Percentiles rank a stretch among this genome's conserved stretches.
These are phyloP conservation scores for Phyllosticta citriasiana DNA, from an alignment of 2,329 filamentous ascomycete genomes.

Conservation along the genomic window DNA sequence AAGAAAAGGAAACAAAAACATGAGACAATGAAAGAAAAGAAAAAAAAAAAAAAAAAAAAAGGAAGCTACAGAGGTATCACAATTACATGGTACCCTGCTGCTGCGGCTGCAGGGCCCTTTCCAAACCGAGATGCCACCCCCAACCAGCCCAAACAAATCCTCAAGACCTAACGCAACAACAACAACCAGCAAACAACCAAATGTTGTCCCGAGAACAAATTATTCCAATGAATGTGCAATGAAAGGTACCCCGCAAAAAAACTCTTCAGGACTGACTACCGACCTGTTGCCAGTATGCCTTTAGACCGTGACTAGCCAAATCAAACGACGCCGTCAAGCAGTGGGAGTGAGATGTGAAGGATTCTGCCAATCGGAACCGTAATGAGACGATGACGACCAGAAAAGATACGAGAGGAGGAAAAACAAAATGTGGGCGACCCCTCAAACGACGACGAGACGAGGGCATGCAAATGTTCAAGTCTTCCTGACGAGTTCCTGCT, in stretches of 20 bases:
- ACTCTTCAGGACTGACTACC: not conserved
- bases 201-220: not conserved
- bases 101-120: not conserved
- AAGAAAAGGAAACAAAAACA: conserved; percentile 8
- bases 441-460: not conserved
- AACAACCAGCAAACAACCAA: not conserved
- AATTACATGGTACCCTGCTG: not conserved
- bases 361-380: not conserved
- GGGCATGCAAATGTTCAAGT: not conserved
- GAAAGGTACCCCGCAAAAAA: not conserved
- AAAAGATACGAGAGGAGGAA: not conserved
- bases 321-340: not conserved
- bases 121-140: not conserved
- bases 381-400: not conserved
- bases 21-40: conserved; percentile 1
- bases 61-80: not conserved
- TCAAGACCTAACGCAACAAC: not conserved
- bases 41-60: conserved; percentile 3
- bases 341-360: not conserved
- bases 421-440: not conserved
- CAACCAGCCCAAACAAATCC: not conserved
- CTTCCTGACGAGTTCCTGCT: conserved; percentile 13
- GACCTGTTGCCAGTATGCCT: not conserved
- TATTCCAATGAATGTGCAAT: not conserved
- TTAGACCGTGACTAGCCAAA: not conserved